phyloP scores from a whole-genome alignment of 306 rosid genomes.

The Dalbergia cochinchinensis region DNA sequence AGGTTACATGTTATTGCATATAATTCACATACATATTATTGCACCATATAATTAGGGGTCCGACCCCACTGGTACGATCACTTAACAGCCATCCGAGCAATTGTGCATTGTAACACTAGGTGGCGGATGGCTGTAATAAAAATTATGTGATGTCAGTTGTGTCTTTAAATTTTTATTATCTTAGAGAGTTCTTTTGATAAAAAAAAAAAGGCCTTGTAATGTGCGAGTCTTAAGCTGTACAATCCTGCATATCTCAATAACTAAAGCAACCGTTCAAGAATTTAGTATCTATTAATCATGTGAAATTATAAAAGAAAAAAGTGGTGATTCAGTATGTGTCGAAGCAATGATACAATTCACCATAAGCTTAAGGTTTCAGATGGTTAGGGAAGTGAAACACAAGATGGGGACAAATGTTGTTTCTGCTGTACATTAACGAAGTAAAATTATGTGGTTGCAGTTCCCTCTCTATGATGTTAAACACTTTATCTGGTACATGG shows the following conservation, averaged over 20 bases:
- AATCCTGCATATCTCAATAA: background rate
- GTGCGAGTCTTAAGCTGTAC: background rate
- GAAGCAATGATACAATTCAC: background rate
- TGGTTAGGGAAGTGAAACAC: background rate
- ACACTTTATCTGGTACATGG: too few relatives aligned
- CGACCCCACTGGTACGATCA: background rate
- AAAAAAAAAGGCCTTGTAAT: background rate
- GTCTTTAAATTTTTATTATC: background rate
- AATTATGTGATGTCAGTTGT: constrained; percentile 1
- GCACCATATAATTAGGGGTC: constrained; percentile 6
- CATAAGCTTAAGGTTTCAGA: background rate
- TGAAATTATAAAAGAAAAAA: background rate
- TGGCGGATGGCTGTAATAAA: background rate
- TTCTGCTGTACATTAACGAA: background rate
- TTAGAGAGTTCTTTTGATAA: background rate
- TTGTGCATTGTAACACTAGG: background rate
- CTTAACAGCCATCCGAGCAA: background rate
- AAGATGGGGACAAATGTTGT: background rate
- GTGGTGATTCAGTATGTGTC: background rate
- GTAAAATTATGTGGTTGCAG: background rate
- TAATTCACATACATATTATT: constrained; percentile 26
- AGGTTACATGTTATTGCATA: too few relatives aligned
- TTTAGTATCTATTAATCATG: background rate
- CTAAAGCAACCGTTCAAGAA: background rate
- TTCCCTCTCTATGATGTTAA: too few relatives aligned